Conservation (phyloP, 805 yeast species). For the Wilhelminamyces savonicus region DNA sequence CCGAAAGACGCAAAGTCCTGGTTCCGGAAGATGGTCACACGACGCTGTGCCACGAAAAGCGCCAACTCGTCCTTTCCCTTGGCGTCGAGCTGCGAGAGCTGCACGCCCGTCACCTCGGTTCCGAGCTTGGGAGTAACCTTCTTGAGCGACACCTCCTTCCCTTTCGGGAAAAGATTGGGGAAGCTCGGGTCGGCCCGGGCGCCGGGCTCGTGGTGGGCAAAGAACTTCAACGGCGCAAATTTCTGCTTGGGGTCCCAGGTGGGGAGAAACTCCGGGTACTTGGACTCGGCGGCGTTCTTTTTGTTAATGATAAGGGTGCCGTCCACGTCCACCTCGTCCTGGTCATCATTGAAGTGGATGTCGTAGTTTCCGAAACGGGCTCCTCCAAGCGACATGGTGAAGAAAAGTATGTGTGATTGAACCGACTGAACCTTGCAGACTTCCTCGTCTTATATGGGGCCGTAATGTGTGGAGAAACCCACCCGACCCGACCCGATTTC, state of each 20-base stretch:
- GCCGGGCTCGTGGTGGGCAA: conserved; percentile 9
- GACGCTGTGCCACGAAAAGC: conserved; percentile 59
- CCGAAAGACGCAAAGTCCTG: conserved; percentile 57
- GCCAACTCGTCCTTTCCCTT: conserved; percentile 66
- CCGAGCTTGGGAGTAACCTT: conserved; percentile 66
- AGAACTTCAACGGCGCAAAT: conserved; percentile 5
- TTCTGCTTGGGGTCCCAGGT: conserved; percentile 26
- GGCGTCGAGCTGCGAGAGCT: conserved; percentile 46
- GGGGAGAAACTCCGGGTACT: conserved; percentile 23
- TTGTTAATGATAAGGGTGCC: conserved; percentile 8
- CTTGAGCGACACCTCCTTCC: conserved; percentile 22
- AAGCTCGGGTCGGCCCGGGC: conserved; percentile 40
- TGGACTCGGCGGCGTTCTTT: conserved; percentile 9
- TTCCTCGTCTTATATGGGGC: too few species aligned
- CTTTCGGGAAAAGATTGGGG: conserved; percentile 44
- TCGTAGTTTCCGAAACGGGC: conserved; percentile 4
- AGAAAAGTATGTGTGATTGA: too few species aligned
- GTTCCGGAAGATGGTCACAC: conserved; percentile 60
- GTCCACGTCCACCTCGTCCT: conserved; percentile 8
- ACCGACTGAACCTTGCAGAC: too few species aligned
- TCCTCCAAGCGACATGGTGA: neutral
- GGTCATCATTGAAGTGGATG: conserved; percentile 8
- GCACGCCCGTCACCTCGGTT: conserved; percentile 54
- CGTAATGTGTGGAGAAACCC: too few species aligned
- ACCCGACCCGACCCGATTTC: too few species aligned